Base-by-base conservation (phyloP, 495 filamentous ascomycete genomes). In the Thermochaetoides thermophila region DNA sequence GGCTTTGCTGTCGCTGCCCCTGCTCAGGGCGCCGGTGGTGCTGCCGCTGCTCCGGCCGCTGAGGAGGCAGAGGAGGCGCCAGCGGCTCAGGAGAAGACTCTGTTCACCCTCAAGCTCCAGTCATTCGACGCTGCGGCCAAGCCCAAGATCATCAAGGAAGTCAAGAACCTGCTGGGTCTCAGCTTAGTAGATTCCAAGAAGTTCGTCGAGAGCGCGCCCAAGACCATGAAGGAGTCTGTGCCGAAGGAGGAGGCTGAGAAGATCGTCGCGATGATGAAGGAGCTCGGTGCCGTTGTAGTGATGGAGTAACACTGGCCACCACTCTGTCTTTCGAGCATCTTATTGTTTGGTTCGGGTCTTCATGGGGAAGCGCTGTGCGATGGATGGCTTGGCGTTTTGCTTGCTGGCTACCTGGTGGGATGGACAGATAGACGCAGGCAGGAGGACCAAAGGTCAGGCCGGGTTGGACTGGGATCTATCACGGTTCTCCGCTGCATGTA, bases 151-250 rank as follows among this genome's bases (percentile, higher is more conserved):
- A 99, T 99, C 66, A 99, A 99, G 73, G 89, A 99, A 69, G 76
- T 99, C 60, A 99, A 99, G 74, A 72, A 69, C 46, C 70, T 99
- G 71, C 68, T 99, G 32, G 89, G 91, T 4, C 59, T 99, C 57
- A 91, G 82, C 53, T 69, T 99, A 60, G 89, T 99, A 46, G 89
- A 99, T 60, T 93, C 84, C 63, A 99, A 99, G 78, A 99, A 99
- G 70, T 99, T 99, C 60, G 89, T 96, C 44, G 89, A 99, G 70
- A 80, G 79, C 46, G 83, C 78, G 53, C 89, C 89, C 43, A 99
- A 99, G 81, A 63, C 81, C 49, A 77, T 99, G 83, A 96, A 93
- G 76, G 89, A 99, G 59, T 81, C 76, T 9, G 83, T 99, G 51
- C 81, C 86, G 21, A 99, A 96, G 71, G 89, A 99, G 53, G 89